Percentiles rank a stretch among this genome's conserved stretches.
Evolutionary conservation across 306 rosid genomes (phyloP).

Genomic region (Malus domestica): DNA sequence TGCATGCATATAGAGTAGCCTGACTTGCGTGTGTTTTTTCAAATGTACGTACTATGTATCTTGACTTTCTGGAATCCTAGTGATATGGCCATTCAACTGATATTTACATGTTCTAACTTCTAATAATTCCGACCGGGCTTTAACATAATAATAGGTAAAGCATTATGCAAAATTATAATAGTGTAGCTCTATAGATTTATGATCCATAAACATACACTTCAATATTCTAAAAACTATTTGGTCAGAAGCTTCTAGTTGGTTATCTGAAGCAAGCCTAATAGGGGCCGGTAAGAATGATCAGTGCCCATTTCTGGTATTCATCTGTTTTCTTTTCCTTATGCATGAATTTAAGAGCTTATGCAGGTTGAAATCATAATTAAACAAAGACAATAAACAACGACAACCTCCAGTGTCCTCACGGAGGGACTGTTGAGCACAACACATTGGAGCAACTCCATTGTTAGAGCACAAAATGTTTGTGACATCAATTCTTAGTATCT

Average conservation of each 20-base stretch:
- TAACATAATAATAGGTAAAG: not conserved
- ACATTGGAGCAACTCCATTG: not conserved
- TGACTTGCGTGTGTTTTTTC: not conserved
- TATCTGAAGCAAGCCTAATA: not conserved
- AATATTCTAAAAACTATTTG: not conserved
- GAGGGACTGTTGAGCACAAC: not conserved
- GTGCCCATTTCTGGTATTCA: not conserved
- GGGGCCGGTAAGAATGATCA: not conserved
- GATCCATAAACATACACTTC: not conserved
- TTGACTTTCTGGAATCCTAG: not conserved
- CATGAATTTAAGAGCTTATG: not conserved
- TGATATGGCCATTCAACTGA: not conserved
- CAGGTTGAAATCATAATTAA: not conserved
- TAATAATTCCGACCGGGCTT: not conserved
- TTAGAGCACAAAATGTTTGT: not conserved
- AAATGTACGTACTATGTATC: not conserved
- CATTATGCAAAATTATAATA: not conserved
- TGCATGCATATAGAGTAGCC: not conserved
- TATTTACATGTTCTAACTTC: not conserved
- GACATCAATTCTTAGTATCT: conserved; percentile 6
- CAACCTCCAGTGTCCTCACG: not conserved
- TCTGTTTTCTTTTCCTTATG: not conserved
- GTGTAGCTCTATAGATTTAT: not conserved
- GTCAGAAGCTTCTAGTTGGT: not conserved
- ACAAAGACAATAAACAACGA: not conserved